Evolutionary conservation across 1,284 basidiomycete genomes (phyloP).

Genomic region (Boletus mariae): DNA sequence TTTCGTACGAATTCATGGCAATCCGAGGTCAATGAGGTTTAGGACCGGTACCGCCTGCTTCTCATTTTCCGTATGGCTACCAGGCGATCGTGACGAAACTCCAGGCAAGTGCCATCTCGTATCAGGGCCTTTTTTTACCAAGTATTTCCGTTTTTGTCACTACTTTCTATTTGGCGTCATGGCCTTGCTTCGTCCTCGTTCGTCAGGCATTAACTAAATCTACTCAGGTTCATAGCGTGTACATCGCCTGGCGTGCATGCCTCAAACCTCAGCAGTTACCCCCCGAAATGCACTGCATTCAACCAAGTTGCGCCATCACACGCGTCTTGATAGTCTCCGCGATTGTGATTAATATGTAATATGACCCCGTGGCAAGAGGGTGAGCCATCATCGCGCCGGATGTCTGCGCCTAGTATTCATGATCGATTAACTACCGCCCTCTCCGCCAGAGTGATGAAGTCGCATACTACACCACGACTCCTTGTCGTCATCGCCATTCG

Average conservation of each 20-base stretch:
- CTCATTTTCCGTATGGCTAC: slow-evolving; percentile 1
- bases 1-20: not conserved
- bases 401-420: slow-evolving; percentile 14
- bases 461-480: slow-evolving; percentile 21
- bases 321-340: slow-evolving; percentile 22
- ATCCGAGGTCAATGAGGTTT: slow-evolving; percentile 7
- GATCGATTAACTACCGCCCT: slow-evolving; percentile 25
- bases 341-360: slow-evolving; percentile 28
- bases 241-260: slow-evolving; percentile 24
- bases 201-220: slow-evolving; percentile 13
- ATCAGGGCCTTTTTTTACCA: slow-evolving; percentile 3
- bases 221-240: slow-evolving; percentile 18
- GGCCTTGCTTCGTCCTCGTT: slow-evolving; percentile 24
- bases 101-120: slow-evolving; percentile 5
- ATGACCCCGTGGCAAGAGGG: slow-evolving; percentile 21
- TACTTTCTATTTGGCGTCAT: slow-evolving; percentile 11
- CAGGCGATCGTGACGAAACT: slow-evolving; percentile 8
- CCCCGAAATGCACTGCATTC: slow-evolving; percentile 17
- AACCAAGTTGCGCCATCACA: slow-evolving; percentile 24
- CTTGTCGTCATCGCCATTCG: slow-evolving; percentile 26
- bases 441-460: slow-evolving; percentile 24
- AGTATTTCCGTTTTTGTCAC: slow-evolving; percentile 7
- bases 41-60: not conserved
- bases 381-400: slow-evolving; percentile 22
- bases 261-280: slow-evolving; percentile 10